Percentiles rank a stretch among this genome's conserved stretches.
Evolutionary conservation across 352 stramenopile genomes (phyloP).

Genomic region (Saprolegnia diclina): DNA sequence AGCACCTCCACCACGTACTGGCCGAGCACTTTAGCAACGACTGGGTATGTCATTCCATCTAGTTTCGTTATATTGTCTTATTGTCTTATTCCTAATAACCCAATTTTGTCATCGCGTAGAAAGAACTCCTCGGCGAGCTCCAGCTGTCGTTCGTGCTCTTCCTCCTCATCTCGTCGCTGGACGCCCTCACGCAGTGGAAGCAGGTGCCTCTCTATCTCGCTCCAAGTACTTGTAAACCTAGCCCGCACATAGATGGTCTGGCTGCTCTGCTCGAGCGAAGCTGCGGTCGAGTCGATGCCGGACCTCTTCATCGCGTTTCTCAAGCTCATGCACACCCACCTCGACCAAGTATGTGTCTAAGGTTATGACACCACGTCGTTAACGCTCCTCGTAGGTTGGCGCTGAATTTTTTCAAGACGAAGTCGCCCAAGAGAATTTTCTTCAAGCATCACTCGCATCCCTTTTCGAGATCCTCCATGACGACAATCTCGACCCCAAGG

Average conservation of each 20-base stretch:
- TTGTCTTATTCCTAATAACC: conserved; percentile 30
- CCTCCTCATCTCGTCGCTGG: conserved; percentile 89
- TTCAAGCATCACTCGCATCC: conserved; percentile 52
- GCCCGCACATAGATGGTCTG: conserved; percentile 45
- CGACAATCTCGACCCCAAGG: conserved; percentile 30
- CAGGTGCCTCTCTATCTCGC: conserved; percentile 40
- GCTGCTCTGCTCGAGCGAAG: conserved; percentile 58
- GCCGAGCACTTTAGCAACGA: background rate
- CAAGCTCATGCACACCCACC: conserved; percentile 46
- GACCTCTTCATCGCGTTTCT: conserved; percentile 58
- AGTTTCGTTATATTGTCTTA: conserved; percentile 33
- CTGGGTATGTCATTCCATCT: background rate
- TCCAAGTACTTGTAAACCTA: no score
- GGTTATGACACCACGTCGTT: background rate
- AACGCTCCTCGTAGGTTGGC: conserved; percentile 39
- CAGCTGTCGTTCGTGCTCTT: conserved; percentile 93
- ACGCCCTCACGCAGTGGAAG: conserved; percentile 92
- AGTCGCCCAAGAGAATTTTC: conserved; percentile 51
- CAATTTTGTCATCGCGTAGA: conserved; percentile 36
- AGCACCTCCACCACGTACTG: conserved; percentile 15
- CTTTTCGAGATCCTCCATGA: conserved; percentile 59
- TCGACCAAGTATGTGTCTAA: conserved; percentile 43
- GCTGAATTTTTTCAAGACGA: conserved; percentile 70
- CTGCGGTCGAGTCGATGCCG: conserved; percentile 35
- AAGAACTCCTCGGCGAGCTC: conserved; percentile 87